These are phyloP conservation scores for Trichoderma sp. DNA, from an alignment of 2,329 filamentous ascomycete species.

Conservation along the genomic window DNA sequence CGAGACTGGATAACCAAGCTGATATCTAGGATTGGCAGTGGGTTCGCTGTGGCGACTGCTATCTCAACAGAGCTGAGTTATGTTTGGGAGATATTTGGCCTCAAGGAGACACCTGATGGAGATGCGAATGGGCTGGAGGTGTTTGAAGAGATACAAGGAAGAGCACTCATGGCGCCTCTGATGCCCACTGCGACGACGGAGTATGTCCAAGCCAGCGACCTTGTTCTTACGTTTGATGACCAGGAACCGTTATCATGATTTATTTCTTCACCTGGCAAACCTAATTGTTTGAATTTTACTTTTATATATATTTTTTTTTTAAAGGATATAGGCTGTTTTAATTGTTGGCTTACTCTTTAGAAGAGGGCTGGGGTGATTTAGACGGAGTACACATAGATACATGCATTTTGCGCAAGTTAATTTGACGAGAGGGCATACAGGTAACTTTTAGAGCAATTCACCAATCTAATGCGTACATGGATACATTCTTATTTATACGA, in stretches of 20 bases:
- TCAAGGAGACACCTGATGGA: neutral
- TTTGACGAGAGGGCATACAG: neutral
- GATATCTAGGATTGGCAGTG: slow-evolving; percentile 26
- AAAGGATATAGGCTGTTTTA: neutral
- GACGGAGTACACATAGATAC: neutral
- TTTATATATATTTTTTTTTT: neutral
- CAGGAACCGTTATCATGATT: neutral
- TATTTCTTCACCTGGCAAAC: neutral
- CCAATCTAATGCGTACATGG: neutral
- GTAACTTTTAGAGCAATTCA: neutral
- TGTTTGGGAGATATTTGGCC: slow-evolving; percentile 27
- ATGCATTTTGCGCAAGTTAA: neutral
- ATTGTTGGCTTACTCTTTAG: neutral
- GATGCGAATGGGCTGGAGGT: neutral
- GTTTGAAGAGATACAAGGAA: neutral
- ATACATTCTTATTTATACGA: neutral
- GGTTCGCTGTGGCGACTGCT: slow-evolving; percentile 32
- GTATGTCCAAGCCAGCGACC: neutral
- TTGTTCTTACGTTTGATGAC: neutral
- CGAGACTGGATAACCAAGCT: slow-evolving; percentile 26
- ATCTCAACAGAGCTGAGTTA: slow-evolving; percentile 28
- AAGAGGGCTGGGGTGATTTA: neutral
- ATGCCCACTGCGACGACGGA: neutral
- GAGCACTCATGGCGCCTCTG: neutral
- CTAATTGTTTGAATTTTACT: neutral